A percentile compares a stretch with the other conserved stretches of the same genome.
Conservation (phyloP, 1,139 yeast species). For the Kazachstania sp. region DNA sequence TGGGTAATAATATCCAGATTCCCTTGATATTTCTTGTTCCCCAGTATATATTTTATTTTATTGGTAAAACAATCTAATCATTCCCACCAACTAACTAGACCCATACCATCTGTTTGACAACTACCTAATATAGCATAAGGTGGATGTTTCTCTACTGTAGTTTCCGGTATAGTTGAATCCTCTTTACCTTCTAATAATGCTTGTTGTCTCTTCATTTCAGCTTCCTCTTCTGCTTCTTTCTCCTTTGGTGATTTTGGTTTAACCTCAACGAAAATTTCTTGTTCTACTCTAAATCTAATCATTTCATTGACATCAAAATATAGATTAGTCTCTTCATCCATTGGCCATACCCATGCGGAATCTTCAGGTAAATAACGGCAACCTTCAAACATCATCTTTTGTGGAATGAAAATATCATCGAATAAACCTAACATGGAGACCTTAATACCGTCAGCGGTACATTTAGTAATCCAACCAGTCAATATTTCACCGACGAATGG, state of each 20-base stretch:
- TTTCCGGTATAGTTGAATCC: slow-evolving; percentile 17
- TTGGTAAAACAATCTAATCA: slow-evolving; percentile 19
- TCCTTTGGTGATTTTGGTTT: slow-evolving; percentile 64
- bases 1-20: background rate
- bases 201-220: slow-evolving; percentile 7
- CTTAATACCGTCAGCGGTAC: slow-evolving; percentile 79
- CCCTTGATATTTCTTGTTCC: background rate
- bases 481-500: slow-evolving; percentile 94
- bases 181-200: slow-evolving; percentile 14
- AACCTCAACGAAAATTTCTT: slow-evolving; percentile 73
- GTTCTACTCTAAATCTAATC: slow-evolving; percentile 83
- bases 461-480: slow-evolving; percentile 87
- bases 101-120: slow-evolving; percentile 94
- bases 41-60: too few relatives aligned
- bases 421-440: slow-evolving; percentile 60
- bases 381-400: slow-evolving; percentile 68
- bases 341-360: slow-evolving; percentile 93
- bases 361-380: slow-evolving; percentile 64
- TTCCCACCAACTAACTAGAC: slow-evolving; percentile 95
- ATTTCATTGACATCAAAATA: slow-evolving; percentile 85
- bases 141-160: slow-evolving; percentile 40
- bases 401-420: slow-evolving; percentile 86
- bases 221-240: slow-evolving; percentile 35
- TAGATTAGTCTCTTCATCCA: slow-evolving; percentile 61
- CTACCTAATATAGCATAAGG: slow-evolving; percentile 84